Base-by-base conservation (phyloP, 805 yeast genomes). In the Sugiyamaella qingdaonensis region DNA sequence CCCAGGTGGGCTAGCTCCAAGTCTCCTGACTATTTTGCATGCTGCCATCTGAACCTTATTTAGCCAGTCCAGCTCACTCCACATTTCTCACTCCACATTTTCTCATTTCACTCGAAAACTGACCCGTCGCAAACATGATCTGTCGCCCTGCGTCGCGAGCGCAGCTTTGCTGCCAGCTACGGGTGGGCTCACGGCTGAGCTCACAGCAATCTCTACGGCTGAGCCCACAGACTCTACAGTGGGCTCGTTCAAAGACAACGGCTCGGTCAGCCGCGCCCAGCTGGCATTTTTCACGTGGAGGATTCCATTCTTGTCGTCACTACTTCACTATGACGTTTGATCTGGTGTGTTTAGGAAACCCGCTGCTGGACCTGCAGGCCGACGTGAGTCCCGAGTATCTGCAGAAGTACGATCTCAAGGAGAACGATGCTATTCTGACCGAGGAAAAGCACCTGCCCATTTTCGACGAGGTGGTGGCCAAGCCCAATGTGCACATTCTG, bases 381-480 rank as follows among this genome's bases (percentile, higher is more conserved):
- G 59, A 57, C 34, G 59, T 57, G 27, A 46, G 48, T 33, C 56
- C 78, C 48, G 83, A 75, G 29, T 89, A 82, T 75, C 78, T 94
- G 61, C 80, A 74, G 52, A 91, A 90, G 73, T 92, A 94, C 75
- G 82, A 70, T 37, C 77, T 94, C 64, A 90, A 92, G 72, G 89
- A 85, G 58, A 86, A 94, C 70, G 98, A 92, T 72, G 98, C 99
- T 61, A 90, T 94, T 64, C 81, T 94, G 59, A 81, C 81, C 35
- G 95, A 88, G 62, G 90, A 82, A 59, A 79, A 84, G 70, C 97
- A 89, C 75, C 73, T 83, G 82, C 87, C 92, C 52, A 87, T 94
- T 68, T 94, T 77, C 72, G 85, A 80, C 54, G 98, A 94, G 71
- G 79, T 88, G 61, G 73, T 89, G 52, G 37, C 14, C 13, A 70